Percentiles rank a stretch among this genome's conserved stretches.
Evolutionary conservation across 495 filamentous ascomycete genomes (phyloP).

Genomic region (Annulohypoxylon maeteangense): DNA sequence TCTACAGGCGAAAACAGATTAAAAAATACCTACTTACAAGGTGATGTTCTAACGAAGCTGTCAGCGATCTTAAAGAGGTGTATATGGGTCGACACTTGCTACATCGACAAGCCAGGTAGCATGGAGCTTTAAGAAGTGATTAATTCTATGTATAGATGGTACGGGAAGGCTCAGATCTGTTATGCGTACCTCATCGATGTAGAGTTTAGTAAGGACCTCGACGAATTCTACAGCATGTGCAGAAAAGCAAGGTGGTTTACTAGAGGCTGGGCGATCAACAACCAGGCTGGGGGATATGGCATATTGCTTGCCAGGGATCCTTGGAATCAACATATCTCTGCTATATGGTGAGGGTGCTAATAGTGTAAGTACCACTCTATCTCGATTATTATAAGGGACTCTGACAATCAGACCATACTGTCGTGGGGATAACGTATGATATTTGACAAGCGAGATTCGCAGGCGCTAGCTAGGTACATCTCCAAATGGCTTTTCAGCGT

Average conservation of each 20-base stretch:
- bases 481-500: neutral
- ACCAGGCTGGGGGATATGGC: neutral
- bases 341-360: neutral
- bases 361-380: no score
- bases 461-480: conserved; percentile 3
- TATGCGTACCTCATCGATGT: neutral
- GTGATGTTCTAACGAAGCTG: neutral
- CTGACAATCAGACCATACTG: neutral
- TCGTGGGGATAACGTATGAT: no score
- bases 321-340: neutral
- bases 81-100: neutral
- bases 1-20: neutral
- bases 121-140: neutral
- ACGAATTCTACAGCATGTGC: neutral
- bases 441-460: neutral
- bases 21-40: neutral
- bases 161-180: neutral
- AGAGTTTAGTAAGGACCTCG: neutral
- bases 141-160: neutral
- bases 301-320: neutral
- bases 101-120: neutral
- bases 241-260: neutral
- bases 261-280: neutral
- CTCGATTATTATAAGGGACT: neutral
- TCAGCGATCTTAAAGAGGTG: neutral